phyloP scores from a whole-genome alignment of 1,139 yeast species.

The Taiozyma sp. region DNA sequence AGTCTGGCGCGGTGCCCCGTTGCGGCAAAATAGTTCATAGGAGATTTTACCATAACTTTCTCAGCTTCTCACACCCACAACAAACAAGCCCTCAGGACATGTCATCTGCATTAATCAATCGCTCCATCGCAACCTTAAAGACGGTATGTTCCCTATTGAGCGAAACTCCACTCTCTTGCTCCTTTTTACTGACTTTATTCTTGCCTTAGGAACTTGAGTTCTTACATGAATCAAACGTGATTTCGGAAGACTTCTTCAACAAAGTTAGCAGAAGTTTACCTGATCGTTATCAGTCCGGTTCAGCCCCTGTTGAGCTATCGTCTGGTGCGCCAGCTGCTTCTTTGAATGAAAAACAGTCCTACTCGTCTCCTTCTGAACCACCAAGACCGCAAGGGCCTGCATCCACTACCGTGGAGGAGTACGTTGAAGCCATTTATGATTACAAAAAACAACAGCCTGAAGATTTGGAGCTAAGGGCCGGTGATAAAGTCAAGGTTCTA shows the following conservation, averaged over 20 bases:
- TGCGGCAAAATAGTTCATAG: neutral
- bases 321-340: neutral
- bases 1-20: slow-evolving; percentile 1
- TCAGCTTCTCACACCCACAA: neutral
- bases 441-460: slow-evolving; percentile 65
- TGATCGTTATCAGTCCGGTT: slow-evolving; percentile 47
- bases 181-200: neutral
- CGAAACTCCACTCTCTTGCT: neutral
- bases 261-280: slow-evolving; percentile 55
- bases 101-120: slow-evolving; percentile 61
- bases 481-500: slow-evolving; percentile 61
- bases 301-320: slow-evolving; percentile 31
- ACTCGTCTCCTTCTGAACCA: neutral
- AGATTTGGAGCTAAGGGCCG: slow-evolving; percentile 60
- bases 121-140: slow-evolving; percentile 64
- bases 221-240: slow-evolving; percentile 69
- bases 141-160: slow-evolving; percentile 41
- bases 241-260: slow-evolving; percentile 51
- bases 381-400: neutral
- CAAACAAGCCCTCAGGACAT: slow-evolving; percentile 6
- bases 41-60: neutral
- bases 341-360: neutral
- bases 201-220: slow-evolving; percentile 65
- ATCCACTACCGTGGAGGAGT: slow-evolving; percentile 25
- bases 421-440: slow-evolving; percentile 66